Evolutionary conservation across 2,329 filamentous ascomycete genomes (phyloP).

Genomic region (Tolypocladium album): DNA sequence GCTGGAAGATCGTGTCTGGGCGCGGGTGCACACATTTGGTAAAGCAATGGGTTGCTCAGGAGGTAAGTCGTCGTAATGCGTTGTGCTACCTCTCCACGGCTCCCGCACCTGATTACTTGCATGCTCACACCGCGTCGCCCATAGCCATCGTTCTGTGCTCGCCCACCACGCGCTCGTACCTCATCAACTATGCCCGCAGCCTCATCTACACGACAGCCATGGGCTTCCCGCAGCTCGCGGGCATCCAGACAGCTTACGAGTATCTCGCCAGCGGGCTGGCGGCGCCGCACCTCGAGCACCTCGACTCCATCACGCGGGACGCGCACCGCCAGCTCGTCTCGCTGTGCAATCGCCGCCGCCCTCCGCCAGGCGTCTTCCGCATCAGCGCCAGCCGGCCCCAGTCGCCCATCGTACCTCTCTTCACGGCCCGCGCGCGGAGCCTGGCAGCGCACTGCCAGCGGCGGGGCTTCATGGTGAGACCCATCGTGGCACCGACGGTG

Average conservation of each 20-base stretch:
- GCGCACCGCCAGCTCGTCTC: conserved; percentile 34
- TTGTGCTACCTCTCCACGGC: no score
- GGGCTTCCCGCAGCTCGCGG: conserved; percentile 47
- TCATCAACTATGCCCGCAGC: conserved; percentile 67
- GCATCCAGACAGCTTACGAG: conserved; percentile 46
- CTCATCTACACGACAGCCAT: conserved; percentile 67
- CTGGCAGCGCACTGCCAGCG: conserved; percentile 51
- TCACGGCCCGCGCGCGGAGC: conserved; percentile 45
- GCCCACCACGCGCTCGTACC: conserved; percentile 45
- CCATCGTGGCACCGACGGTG: conserved; percentile 60
- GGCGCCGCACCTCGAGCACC: conserved; percentile 18
- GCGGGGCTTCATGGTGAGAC: conserved; percentile 47
- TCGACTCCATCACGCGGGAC: conserved; percentile 21
- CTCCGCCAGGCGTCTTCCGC: conserved; percentile 18
- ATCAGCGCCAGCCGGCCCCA: conserved; percentile 25
- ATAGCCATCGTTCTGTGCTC: conserved; percentile 51
- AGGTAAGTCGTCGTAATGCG: conserved; percentile 33
- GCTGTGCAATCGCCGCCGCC: conserved; percentile 15
- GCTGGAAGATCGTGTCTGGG: conserved; percentile 44
- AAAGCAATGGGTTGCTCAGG: conserved; percentile 60
- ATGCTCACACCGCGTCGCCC: neutral
- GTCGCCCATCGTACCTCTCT: conserved; percentile 55
- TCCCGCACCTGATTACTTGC: no score
- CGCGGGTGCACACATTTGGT: conserved; percentile 54
- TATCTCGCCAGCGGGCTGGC: conserved; percentile 41